These are phyloP conservation scores for Notholithocarpus densiflorus DNA, from an alignment of 306 rosid genomes.

Conservation along the genomic window DNA sequence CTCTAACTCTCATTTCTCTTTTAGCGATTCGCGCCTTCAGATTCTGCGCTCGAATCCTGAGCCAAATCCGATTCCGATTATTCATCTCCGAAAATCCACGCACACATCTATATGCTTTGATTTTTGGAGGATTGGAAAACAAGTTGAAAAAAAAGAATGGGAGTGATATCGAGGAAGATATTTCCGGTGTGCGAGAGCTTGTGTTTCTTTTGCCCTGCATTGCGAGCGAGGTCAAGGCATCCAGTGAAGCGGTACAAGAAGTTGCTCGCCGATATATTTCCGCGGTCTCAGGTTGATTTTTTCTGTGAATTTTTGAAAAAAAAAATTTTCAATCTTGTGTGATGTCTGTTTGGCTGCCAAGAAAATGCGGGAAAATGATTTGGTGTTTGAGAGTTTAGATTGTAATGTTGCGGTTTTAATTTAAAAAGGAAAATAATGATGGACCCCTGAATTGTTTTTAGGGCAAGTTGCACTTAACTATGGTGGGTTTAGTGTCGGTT, in stretches of 20 bases:
- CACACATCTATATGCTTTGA: too few relatives aligned
- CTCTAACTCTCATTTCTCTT: slow-evolving; percentile 6
- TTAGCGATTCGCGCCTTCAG: slow-evolving; percentile 30
- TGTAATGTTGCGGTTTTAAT: too few relatives aligned
- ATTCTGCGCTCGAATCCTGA: not conserved
- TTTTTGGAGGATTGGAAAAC: not conserved
- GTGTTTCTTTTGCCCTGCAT: slow-evolving; percentile 75
- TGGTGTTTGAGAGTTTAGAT: too few relatives aligned
- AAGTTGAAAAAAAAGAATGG: slow-evolving; percentile 24
- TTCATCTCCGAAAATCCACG: not conserved
- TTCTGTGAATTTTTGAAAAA: not conserved
- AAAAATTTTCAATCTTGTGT: too few relatives aligned
- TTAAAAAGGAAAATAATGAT: too few relatives aligned
- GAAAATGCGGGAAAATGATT: too few relatives aligned
- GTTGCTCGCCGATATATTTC: slow-evolving; percentile 72
- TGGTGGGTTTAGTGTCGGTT: too few relatives aligned
- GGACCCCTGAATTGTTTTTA: too few relatives aligned
- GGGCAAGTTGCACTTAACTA: too few relatives aligned
- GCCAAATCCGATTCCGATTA: not conserved
- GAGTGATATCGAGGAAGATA: slow-evolving; percentile 64
- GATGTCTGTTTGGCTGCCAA: too few relatives aligned
- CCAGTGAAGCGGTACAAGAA: slow-evolving; percentile 84
- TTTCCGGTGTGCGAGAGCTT: slow-evolving; percentile 77
- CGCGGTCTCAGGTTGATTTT: slow-evolving; percentile 50
- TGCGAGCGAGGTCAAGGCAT: slow-evolving; percentile 73